Evolutionary conservation across 2,329 filamentous ascomycete genomes (phyloP).

Genomic region (Fusarium scirpi): DNA sequence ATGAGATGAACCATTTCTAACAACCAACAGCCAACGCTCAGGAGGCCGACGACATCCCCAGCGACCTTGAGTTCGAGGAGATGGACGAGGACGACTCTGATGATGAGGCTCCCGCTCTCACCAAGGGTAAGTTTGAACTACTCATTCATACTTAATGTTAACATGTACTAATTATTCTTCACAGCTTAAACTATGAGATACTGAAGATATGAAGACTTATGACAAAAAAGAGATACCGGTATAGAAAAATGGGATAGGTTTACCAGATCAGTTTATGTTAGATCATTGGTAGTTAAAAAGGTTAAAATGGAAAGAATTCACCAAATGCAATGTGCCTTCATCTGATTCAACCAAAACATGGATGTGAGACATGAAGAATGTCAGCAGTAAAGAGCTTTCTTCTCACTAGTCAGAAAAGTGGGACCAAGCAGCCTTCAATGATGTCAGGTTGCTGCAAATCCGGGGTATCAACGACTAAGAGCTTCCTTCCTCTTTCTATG

Average conservation of each 20-base stretch:
- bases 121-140: constrained; percentile 58
- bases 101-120: constrained; percentile 56
- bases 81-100: constrained; percentile 57
- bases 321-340: not conserved
- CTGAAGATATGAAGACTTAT: constrained; percentile 20
- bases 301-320: constrained; percentile 14
- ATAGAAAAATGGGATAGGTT: constrained; percentile 17
- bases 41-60: constrained; percentile 71
- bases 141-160: not conserved
- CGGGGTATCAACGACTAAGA: constrained; percentile 21
- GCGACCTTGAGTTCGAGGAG: constrained; percentile 77
- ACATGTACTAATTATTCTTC: constrained; percentile 34
- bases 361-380: constrained; percentile 1
- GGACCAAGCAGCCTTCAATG: constrained; percentile 12
- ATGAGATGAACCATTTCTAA: constrained; percentile 50
- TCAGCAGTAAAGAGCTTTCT: constrained; percentile 6
- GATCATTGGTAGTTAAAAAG: constrained; percentile 20
- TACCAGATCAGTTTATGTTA: constrained; percentile 3
- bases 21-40: constrained; percentile 62
- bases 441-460: constrained; percentile 41
- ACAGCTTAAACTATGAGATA: constrained; percentile 40
- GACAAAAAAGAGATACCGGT: constrained; percentile 20
- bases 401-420: constrained; percentile 25
- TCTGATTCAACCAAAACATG: constrained; percentile 5
- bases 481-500: not conserved